phyloP scores from a whole-genome alignment of 1,139 yeast species.

The Kurtzmaniella quercitrusa region DNA sequence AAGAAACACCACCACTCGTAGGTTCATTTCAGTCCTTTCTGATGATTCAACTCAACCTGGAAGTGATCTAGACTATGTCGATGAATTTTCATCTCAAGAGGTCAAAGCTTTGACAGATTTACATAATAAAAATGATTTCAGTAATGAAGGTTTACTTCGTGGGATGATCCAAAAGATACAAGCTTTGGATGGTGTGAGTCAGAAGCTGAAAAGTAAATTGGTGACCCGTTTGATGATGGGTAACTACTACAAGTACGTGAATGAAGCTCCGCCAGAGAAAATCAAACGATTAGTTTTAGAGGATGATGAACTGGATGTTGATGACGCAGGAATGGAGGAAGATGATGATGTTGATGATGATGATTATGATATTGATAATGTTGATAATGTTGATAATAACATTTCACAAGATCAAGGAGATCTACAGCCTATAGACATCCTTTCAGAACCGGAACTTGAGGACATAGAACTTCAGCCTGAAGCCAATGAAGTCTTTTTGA shows the following conservation, averaged over 20 bases:
- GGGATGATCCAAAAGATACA: conserved; percentile 56
- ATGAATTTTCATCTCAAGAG: conserved; percentile 35
- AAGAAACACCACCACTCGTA: conserved; percentile 7
- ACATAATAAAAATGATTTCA: conserved; percentile 44
- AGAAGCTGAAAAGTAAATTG: conserved; percentile 54
- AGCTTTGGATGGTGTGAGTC: conserved; percentile 36
- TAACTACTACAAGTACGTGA: conserved; percentile 49
- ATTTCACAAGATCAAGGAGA: too few relatives aligned
- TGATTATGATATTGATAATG: conserved; percentile 6
- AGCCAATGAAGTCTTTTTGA: conserved; percentile 38
- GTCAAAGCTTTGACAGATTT: conserved; percentile 34
- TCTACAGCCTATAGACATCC: too few relatives aligned
- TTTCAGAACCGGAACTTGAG: neutral
- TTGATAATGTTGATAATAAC: too few relatives aligned
- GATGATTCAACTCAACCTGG: conserved; percentile 9
- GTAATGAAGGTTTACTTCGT: conserved; percentile 51
- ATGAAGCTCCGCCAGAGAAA: conserved; percentile 21
- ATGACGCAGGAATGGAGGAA: conserved; percentile 14
- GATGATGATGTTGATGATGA: conserved; percentile 22
- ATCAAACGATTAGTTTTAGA: conserved; percentile 4
- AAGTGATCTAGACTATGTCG: conserved; percentile 36
- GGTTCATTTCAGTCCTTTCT: conserved; percentile 8
- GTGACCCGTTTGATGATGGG: conserved; percentile 81
- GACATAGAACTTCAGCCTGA: neutral
- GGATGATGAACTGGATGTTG: conserved; percentile 1